Base-by-base conservation (phyloP, 1,284 basidiomycete genomes). In the Ganoderma multipileum region DNA sequence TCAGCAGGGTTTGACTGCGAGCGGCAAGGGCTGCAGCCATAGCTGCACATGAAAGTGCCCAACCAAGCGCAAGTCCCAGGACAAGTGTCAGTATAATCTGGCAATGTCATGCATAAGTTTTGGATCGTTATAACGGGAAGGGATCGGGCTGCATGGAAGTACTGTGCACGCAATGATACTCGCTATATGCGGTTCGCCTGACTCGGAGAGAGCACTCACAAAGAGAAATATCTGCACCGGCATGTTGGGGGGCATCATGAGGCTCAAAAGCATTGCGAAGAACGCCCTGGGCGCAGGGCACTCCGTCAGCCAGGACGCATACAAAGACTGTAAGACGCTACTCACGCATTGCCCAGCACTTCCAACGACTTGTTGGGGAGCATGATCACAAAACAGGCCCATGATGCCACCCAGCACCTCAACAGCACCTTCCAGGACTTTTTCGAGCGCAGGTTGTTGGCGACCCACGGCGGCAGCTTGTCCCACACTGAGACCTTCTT, bases 31-130 rank as follows among this genome's bases (percentile, higher is more conserved):
- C 88, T 1, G 91, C 86, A 2, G 87, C 89, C 91, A 93, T 94
- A 0, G 87, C 89, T 1, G 91, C 92, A 44, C 82, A 84, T 5
- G 90, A 90, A 83, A 91, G 87, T 0, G 88, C 93, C 93, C 94
- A 95, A 9, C 93, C 93, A 5, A 92, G 62, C 1, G 86, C 79
- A 79, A 92, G 83, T 0, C 93, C 92, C 67, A 87, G 26, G 1
- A 87, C 76, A 26, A 92, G 74, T 0, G 86, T 88, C 4, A 81
- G 69, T 7, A 86, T 81, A 9, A 81, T 83, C 80, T 87, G 47
- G 18, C 26, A 30, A 14, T 44, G 11, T 28, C 38, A 20, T 28
- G 52, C 28, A 20, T 55, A 33, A 42, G 44, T 23, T 36, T 14
- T 7, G 28, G 12, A 52, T 36, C 2, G 2, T 11, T n/a, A 18